Evolutionary conservation across 1,139 yeast genomes (phyloP).

Genomic region (Yamadazyma conglobata): DNA sequence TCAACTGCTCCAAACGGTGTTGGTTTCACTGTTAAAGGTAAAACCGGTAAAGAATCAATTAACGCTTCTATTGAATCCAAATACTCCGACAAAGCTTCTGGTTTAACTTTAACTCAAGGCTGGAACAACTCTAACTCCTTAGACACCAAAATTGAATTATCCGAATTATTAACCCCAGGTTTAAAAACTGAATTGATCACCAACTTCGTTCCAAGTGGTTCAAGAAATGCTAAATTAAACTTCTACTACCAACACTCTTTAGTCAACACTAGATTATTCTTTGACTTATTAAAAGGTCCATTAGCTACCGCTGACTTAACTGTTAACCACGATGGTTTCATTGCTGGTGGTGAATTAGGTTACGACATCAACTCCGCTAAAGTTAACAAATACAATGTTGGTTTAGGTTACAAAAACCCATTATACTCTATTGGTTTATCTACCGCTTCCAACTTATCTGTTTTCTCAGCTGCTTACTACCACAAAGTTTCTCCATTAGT

Average conservation of each 20-base stretch:
- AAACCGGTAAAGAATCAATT: constrained; percentile 78
- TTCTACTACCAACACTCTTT: constrained; percentile 90
- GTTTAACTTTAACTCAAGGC: constrained; percentile 92
- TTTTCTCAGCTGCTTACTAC: constrained; percentile 95
- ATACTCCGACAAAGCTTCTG: constrained; percentile 90
- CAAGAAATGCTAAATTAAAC: constrained; percentile 89
- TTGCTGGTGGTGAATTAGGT: constrained; percentile 96
- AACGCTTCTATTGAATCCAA: constrained; percentile 90
- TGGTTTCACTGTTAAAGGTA: constrained; percentile 90
- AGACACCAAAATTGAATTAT: constrained; percentile 90
- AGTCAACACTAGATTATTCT: constrained; percentile 91
- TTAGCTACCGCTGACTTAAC: constrained; percentile 92
- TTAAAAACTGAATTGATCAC: constrained; percentile 91
- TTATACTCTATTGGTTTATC: constrained; percentile 85
- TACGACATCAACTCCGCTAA: constrained; percentile 92
- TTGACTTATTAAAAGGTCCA: constrained; percentile 94
- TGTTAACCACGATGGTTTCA: constrained; percentile 93
- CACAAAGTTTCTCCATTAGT: constrained; percentile 88
- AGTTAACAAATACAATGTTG: constrained; percentile 91
- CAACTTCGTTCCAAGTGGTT: constrained; percentile 80
- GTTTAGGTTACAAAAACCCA: constrained; percentile 89
- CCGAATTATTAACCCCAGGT: constrained; percentile 92
- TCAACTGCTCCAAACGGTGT: constrained; percentile 97
- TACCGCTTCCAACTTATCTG: constrained; percentile 84
- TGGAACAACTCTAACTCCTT: constrained; percentile 94